phyloP scores from a whole-genome alignment of 2,329 filamentous ascomycete genomes.

The Beauveria bassiana region DNA sequence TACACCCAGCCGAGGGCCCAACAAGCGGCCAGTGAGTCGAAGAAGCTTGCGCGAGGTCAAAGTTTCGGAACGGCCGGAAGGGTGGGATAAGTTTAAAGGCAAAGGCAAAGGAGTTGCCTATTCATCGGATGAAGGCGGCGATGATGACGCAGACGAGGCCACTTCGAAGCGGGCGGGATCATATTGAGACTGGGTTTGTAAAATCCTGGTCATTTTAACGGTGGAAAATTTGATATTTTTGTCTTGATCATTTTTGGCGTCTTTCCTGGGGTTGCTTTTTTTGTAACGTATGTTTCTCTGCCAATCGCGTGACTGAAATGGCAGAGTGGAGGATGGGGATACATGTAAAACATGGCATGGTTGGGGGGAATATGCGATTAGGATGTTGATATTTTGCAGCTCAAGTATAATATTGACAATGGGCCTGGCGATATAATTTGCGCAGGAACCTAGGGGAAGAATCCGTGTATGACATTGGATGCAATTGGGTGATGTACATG shows the following conservation, averaged over 20 bases:
- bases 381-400: neutral
- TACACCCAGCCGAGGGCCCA: slow-evolving; percentile 21
- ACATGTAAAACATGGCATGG: neutral
- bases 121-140: slow-evolving; percentile 28
- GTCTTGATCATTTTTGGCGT: neutral
- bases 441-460: neutral
- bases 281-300: neutral
- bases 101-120: slow-evolving; percentile 41
- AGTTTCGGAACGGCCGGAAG: slow-evolving; percentile 19
- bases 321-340: neutral
- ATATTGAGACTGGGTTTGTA: slow-evolving; percentile 23
- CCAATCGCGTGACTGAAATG: neutral
- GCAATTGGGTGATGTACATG: neutral
- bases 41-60: slow-evolving; percentile 35
- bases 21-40: slow-evolving; percentile 27
- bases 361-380: neutral
- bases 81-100: slow-evolving; percentile 23
- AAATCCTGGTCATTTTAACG: neutral
- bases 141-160: slow-evolving; percentile 22
- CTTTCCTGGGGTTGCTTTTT: neutral
- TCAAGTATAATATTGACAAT: neutral
- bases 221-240: neutral
- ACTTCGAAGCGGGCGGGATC: slow-evolving; percentile 33
- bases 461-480: neutral
- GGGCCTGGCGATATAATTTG: neutral